Evolutionary conservation across 2,329 filamentous ascomycete species (phyloP).

Genomic region (Phoma sp.): DNA sequence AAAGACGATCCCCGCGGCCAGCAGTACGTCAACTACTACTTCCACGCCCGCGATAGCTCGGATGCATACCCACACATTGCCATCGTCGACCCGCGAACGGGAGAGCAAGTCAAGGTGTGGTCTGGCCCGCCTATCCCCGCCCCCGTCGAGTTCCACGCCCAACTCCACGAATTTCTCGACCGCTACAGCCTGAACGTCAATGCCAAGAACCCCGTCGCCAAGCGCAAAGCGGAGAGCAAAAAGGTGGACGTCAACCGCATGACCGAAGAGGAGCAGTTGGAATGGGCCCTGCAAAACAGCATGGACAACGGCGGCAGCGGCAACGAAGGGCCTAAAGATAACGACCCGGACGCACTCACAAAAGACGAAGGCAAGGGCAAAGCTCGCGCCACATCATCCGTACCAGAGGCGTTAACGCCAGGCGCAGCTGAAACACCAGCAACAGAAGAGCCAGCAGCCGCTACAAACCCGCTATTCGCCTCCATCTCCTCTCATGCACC

Average conservation of each 20-base stretch:
- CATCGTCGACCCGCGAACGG: conserved; percentile 92
- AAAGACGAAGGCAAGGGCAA: conserved; percentile 66
- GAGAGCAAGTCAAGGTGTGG: conserved; percentile 97
- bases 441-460: conserved; percentile 37
- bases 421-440: conserved; percentile 13
- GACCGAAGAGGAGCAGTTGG: conserved; percentile 97
- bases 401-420: conserved; percentile 17
- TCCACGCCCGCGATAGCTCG: conserved; percentile 77
- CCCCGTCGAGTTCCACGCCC: conserved; percentile 82
- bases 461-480: conserved; percentile 62
- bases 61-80: conserved; percentile 95
- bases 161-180: conserved; percentile 95
- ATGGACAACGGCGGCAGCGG: conserved; percentile 61
- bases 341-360: conserved; percentile 89
- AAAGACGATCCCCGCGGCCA: conserved; percentile 80
- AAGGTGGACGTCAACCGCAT: conserved; percentile 81
- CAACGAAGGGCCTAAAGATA: conserved; percentile 60
- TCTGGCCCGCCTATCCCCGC: conserved; percentile 80
- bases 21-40: conserved; percentile 91
- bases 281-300: conserved; percentile 91
- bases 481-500: conserved; percentile 74
- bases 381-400: conserved; percentile 33
- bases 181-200: conserved; percentile 87
- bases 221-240: conserved; percentile 73
- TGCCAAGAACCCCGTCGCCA: conserved; percentile 91